Evolutionary conservation across 805 yeast species (phyloP).

Genomic region (Spathaspora passalidarum): DNA sequence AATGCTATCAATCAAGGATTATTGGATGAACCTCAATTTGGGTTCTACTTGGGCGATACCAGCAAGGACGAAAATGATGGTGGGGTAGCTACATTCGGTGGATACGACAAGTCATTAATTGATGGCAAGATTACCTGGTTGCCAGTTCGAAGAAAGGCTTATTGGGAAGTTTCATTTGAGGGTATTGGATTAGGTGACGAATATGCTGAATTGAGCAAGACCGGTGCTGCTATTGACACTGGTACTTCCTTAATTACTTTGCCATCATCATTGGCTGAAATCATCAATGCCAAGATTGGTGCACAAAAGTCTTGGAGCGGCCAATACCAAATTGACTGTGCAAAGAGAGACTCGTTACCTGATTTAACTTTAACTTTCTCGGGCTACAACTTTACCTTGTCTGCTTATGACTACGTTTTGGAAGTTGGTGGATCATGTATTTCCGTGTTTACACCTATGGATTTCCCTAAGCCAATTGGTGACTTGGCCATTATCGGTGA

Average conservation of each 20-base stretch:
- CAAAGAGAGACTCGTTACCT: constrained; percentile 76
- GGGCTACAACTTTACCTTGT: constrained; percentile 88
- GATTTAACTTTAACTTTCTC: constrained; percentile 87
- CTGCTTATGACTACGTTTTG: constrained; percentile 88
- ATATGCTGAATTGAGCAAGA: constrained; percentile 72
- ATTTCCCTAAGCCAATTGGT: constrained; percentile 95
- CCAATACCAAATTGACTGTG: constrained; percentile 93
- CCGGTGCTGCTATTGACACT: constrained; percentile 98
- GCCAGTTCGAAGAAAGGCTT: constrained; percentile 98
- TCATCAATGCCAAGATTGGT: constrained; percentile 92
- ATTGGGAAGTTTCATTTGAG: constrained; percentile 97
- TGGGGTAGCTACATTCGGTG: constrained; percentile 95
- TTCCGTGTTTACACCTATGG: constrained; percentile 96
- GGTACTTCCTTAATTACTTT: constrained; percentile 95
- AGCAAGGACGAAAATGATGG: constrained; percentile 66
- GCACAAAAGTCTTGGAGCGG: constrained; percentile 98
- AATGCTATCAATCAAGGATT: constrained; percentile 81
- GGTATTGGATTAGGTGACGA: constrained; percentile 91
- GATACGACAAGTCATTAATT: constrained; percentile 73
- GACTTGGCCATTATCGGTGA: constrained; percentile 96
- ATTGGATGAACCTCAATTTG: constrained; percentile 80
- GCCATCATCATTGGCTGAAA: constrained; percentile 94
- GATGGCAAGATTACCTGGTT: constrained; percentile 88
- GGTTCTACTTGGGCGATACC: constrained; percentile 85
- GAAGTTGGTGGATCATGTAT: constrained; percentile 95